These are phyloP conservation scores for Maudiozyma pseudohumilis DNA, from an alignment of 805 yeast species.

Conservation along the genomic window DNA sequence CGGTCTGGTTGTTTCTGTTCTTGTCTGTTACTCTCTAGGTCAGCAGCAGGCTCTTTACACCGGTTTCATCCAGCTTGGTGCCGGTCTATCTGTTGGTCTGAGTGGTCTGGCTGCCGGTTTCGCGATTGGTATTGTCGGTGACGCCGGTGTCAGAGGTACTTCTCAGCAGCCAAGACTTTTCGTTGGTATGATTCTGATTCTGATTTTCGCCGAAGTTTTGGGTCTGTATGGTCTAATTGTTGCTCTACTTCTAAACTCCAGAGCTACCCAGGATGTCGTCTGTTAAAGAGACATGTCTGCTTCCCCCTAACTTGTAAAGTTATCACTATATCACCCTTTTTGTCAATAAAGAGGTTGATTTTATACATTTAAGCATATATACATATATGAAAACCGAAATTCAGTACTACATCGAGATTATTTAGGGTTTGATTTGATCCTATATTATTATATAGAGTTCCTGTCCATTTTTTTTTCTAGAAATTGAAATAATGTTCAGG, in stretches of 20 bases:
- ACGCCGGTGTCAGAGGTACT: conserved; percentile 97
- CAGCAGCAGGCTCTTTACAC: conserved; percentile 91
- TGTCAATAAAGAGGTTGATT: background rate
- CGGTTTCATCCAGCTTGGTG: conserved; percentile 96
- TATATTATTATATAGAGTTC: too few species aligned
- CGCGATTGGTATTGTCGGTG: conserved; percentile 99
- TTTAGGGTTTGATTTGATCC: too few species aligned
- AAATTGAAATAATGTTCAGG: background rate
- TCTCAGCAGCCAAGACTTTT: conserved; percentile 97
- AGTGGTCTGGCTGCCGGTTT: conserved; percentile 98
- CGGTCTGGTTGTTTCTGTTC: conserved; percentile 92
- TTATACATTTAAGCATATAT: background rate
- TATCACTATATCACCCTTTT: background rate
- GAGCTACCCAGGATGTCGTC: conserved; percentile 86
- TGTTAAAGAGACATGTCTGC: conserved; percentile 40
- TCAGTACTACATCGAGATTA: too few species aligned
- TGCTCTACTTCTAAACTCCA: conserved; percentile 92
- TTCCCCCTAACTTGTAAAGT: background rate
- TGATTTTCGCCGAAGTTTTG: conserved; percentile 97
- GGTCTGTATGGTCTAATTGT: conserved; percentile 98
- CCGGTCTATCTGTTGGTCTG: conserved; percentile 94
- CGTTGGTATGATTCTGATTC: conserved; percentile 96
- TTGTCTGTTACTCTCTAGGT: conserved; percentile 79
- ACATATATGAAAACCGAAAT: too few species aligned
- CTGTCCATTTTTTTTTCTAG: too few species aligned